Conservation (phyloP, 1,284 basidiomycete genomes). For the Lentinus polychrous region DNA sequence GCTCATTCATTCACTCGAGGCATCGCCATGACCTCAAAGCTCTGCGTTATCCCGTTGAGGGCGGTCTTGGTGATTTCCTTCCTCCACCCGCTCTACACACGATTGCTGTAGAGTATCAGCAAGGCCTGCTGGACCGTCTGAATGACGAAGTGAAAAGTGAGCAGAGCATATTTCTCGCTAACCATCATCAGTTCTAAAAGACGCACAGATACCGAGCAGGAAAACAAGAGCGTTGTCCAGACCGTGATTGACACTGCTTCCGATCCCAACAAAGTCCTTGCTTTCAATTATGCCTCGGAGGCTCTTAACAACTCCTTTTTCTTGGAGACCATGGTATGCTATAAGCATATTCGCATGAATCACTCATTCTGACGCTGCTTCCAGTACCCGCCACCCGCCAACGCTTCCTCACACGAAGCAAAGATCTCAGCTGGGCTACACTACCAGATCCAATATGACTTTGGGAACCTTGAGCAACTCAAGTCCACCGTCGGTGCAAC, state of each 20-base stretch:
- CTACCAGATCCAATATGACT: conserved; percentile 40
- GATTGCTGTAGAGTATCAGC: conserved; percentile 75
- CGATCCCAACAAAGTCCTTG: conserved; percentile 57
- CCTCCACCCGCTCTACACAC: conserved; percentile 59
- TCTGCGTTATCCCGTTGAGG: conserved; percentile 59
- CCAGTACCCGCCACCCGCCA: conserved; percentile 46
- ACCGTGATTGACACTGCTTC: conserved; percentile 69
- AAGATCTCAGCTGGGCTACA: conserved; percentile 33
- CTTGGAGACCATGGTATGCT: conserved; percentile 75
- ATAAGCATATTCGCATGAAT: not conserved
- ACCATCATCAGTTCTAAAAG: not conserved
- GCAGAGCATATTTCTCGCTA: conserved; percentile 17
- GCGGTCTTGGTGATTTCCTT: conserved; percentile 71
- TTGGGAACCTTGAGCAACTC: conserved; percentile 63
- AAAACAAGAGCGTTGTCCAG: conserved; percentile 60
- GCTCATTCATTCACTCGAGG: conserved; percentile 21
- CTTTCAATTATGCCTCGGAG: conserved; percentile 89
- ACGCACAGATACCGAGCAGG: conserved; percentile 43
- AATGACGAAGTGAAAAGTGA: conserved; percentile 69
- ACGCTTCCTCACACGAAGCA: conserved; percentile 33
- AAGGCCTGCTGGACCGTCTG: conserved; percentile 69
- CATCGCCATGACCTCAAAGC: conserved; percentile 48
- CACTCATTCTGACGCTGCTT: not conserved
- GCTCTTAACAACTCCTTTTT: conserved; percentile 97
- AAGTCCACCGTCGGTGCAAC: conserved; percentile 76